These are phyloP conservation scores for California macrophylla DNA, from an alignment of 441 rosid species.

Conservation along the genomic window DNA sequence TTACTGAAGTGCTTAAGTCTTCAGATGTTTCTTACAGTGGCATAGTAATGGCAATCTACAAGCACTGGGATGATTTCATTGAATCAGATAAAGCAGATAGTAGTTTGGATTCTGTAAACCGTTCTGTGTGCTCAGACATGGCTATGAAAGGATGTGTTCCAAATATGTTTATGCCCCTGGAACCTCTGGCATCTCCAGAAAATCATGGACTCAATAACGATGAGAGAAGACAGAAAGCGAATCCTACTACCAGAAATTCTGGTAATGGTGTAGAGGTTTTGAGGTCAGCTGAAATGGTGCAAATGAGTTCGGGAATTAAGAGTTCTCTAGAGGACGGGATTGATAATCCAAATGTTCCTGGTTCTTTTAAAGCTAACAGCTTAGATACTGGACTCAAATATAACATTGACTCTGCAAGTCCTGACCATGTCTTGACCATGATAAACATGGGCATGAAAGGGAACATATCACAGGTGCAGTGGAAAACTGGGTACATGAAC, in stretches of 20 bases:
- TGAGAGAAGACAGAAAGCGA: slow-evolving; percentile 30
- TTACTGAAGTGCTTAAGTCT: slow-evolving; percentile 56
- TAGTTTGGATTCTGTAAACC: slow-evolving; percentile 30
- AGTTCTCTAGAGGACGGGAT: slow-evolving; percentile 34
- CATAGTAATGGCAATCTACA: slow-evolving; percentile 51
- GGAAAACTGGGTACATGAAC: slow-evolving; percentile 47
- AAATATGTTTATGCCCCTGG: slow-evolving; percentile 20
- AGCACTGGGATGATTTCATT: slow-evolving; percentile 47
- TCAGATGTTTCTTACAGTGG: slow-evolving; percentile 37
- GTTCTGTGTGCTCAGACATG: slow-evolving; percentile 22
- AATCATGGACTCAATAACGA: slow-evolving; percentile 19
- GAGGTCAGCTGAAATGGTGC: slow-evolving; percentile 45
- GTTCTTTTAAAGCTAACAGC: slow-evolving; percentile 26
- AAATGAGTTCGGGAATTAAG: slow-evolving; percentile 34
- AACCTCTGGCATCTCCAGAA: slow-evolving; percentile 31
- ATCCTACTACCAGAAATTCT: slow-evolving; percentile 32
- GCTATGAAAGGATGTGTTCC: slow-evolving; percentile 25
- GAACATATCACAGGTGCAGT: slow-evolving; percentile 23
- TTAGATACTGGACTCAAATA: slow-evolving; percentile 31
- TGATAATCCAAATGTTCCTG: neutral
- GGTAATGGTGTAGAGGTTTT: slow-evolving; percentile 26
- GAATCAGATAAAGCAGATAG: slow-evolving; percentile 28
- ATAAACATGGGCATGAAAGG: slow-evolving; percentile 24
- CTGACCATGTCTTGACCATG: slow-evolving; percentile 24
- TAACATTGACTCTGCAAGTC: slow-evolving; percentile 21